Conservation (phyloP, 805 yeast genomes). For the Helenozyma baotianmanensis region DNA sequence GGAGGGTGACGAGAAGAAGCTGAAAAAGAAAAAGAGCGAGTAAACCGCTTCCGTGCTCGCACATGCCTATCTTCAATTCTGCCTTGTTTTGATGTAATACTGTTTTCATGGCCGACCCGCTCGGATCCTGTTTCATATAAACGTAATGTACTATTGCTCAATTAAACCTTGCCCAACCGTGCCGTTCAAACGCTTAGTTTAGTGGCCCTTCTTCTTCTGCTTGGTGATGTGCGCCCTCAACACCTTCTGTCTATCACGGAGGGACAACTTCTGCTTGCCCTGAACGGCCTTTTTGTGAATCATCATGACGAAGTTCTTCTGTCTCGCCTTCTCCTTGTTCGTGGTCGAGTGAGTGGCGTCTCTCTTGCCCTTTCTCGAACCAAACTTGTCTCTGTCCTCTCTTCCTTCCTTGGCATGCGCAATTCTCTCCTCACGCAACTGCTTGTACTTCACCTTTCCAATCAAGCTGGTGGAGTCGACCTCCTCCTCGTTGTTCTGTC, state of each 20-base stretch:
- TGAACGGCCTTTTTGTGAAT: conserved; percentile 91
- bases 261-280: conserved; percentile 86
- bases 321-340: conserved; percentile 91
- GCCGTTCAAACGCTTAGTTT: conserved; percentile 4
- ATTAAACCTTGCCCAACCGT: background rate
- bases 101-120: conserved; percentile 1
- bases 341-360: conserved; percentile 83
- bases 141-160: conserved; percentile 2
- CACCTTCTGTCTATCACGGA: conserved; percentile 85
- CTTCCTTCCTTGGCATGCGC: conserved; percentile 86
- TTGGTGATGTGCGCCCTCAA: conserved; percentile 81
- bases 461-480: conserved; percentile 76
- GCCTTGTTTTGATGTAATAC: conserved; percentile 12
- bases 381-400: conserved; percentile 87
- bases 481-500: conserved; percentile 65
- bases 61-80: conserved; percentile 11
- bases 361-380: conserved; percentile 79
- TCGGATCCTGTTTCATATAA: conserved; percentile 6
- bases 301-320: conserved; percentile 99
- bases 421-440: conserved; percentile 83
- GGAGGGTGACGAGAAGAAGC: conserved; percentile 11
- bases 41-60: conserved; percentile 1
- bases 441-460: conserved; percentile 80
- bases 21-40: conserved; percentile 16
- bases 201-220: conserved; percentile 84